Evolutionary conservation across 495 filamentous ascomycete species (phyloP).

Genomic region (Penicillium antarcticum): DNA sequence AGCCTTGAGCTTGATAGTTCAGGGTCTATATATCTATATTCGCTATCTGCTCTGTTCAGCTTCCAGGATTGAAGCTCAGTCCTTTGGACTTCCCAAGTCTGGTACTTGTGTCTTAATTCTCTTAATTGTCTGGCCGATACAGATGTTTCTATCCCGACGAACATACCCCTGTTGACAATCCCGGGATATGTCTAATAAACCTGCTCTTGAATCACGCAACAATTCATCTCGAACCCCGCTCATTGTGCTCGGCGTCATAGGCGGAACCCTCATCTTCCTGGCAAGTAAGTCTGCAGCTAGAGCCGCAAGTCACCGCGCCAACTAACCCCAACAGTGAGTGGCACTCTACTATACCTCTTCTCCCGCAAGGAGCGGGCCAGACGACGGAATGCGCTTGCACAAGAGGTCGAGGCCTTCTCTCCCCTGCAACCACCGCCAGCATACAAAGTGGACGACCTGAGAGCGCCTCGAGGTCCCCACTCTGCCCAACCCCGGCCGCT

Average conservation of each 20-base stretch:
- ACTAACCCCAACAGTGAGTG: constrained; percentile 17
- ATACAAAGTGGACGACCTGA: constrained; percentile 14
- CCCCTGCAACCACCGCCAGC: constrained; percentile 14
- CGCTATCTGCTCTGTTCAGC: neutral
- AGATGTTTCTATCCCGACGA: neutral
- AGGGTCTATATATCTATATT: constrained; percentile 17
- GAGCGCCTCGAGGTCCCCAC: constrained; percentile 10
- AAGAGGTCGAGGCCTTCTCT: constrained; percentile 4
- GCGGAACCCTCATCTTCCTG: constrained; percentile 8
- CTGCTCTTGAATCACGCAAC: constrained; percentile 2
- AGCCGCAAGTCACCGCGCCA: neutral
- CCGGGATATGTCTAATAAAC: neutral
- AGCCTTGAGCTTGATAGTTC: constrained; percentile 14
- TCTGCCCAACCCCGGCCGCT: constrained; percentile 24
- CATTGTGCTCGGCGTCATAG: constrained; percentile 14
- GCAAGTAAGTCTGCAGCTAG: constrained; percentile 17
- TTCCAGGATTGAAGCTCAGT: neutral
- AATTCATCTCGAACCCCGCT: neutral
- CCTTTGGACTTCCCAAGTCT: neutral
- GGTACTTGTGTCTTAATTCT: neutral
- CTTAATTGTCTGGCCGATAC: neutral
- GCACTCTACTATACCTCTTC: constrained; percentile 18
- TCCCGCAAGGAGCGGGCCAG: constrained; percentile 29
- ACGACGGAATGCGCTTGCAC: constrained; percentile 11
- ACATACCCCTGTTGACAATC: neutral